Evolutionary conservation across 148 eudicot genomes (phyloP), one percentile per base, ranked within the genome.

Genomic region (Selenicereus undatus): DNA sequence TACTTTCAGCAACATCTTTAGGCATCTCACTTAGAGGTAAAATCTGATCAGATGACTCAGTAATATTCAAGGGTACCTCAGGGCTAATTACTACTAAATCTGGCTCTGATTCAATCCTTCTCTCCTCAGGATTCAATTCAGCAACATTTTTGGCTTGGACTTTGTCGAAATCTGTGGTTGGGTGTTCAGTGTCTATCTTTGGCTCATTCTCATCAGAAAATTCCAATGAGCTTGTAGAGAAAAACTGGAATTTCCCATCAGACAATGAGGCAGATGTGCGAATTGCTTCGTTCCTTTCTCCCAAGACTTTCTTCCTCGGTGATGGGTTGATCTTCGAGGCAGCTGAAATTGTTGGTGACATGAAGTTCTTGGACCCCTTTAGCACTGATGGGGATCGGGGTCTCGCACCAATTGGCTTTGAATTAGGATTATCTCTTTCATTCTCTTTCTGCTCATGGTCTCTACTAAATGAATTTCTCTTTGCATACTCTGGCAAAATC

Each of bases 341-440:
- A 2, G 99, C 99, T 74, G 98, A 96, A 29, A 94, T 92, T 6
- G 99, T 96, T 9, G 99, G 98, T 1, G 95, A 70, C 99, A 96
- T 96, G 87, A 96, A 96, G 82, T 89, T 84, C 78, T 91, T 96
- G 0, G 88, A 50, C 11, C 89, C 90, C 77, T 90, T 91, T 2
- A 62, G n/a, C 39, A 83, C 30, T 0, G 87, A 84, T 26, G 92
- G 89, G 42, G 95, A 84, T 35, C 88, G 86, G 26, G 83, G 58
- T 83, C 84, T 87, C 13, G 51, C 79, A 1, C 50, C 24, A 39
- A 39, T 39, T 5, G 85, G 83, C 83, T 87, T 91, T 16, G 48
- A 60, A 45, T 58, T 85, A 36, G 73, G 87, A 81, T 89, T 87
- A 80, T 90, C 91, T 84, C 85, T 89, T 29, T 88, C 91, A 71